phyloP scores from a whole-genome alignment of 1,284 basidiomycete species.

The Ganoderma boninense region DNA sequence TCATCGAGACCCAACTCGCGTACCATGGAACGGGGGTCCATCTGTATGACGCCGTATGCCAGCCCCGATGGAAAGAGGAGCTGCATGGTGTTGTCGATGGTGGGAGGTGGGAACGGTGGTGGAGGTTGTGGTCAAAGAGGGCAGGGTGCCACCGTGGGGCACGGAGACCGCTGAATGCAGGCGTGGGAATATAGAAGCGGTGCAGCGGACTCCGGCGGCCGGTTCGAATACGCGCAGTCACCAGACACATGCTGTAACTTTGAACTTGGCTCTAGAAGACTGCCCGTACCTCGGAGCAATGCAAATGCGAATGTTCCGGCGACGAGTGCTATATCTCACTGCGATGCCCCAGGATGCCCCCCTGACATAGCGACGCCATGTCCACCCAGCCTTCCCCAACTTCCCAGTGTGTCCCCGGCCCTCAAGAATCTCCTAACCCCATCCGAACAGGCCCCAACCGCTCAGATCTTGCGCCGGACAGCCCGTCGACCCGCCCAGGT shows the following conservation, averaged over 20 bases:
- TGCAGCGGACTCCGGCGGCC: no score
- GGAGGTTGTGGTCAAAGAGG: neutral
- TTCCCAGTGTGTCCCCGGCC: neutral
- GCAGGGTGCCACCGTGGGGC: no score
- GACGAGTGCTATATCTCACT: neutral
- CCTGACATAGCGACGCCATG: neutral
- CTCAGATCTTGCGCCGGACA: neutral
- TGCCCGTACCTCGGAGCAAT: neutral
- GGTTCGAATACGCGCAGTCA: no score
- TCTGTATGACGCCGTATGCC: conserved; percentile 2
- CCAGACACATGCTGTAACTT: no score
- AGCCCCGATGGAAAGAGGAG: neutral
- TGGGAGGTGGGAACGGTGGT: neutral
- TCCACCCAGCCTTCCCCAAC: neutral
- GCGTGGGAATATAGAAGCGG: no score
- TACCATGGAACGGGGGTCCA: conserved; percentile 16
- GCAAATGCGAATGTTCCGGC: neutral
- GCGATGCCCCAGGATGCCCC: neutral
- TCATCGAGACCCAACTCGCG: conserved; percentile 4
- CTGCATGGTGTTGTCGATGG: conserved; percentile 6
- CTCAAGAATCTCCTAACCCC: neutral
- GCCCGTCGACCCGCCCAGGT: neutral
- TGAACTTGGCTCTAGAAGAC: neutral
- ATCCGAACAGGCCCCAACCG: neutral
- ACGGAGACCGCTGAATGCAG: no score